phyloP scores from a whole-genome alignment of 768 basidiomycete species.

The Podaxis sp. region DNA sequence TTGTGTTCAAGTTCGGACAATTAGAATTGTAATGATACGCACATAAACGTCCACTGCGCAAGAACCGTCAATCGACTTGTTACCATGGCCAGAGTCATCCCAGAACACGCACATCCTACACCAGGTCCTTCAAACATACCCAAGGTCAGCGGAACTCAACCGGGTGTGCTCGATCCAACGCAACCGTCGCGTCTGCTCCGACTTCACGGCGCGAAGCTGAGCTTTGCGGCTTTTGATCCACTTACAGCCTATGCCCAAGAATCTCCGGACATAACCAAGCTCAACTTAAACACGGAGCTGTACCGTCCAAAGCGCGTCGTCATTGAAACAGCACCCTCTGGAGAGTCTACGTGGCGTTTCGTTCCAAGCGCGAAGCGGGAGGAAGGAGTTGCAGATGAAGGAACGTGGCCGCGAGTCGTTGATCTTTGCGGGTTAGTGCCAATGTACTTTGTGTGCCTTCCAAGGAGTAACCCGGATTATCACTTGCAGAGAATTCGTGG shows the following conservation, averaged over 20 bases:
- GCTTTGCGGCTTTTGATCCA: conserved; percentile 77
- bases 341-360: conserved; percentile 68
- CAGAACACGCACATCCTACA: conserved; percentile 11
- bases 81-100: background rate
- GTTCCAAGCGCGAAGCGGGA: conserved; percentile 68
- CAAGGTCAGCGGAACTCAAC: conserved; percentile 43
- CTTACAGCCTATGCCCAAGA: conserved; percentile 51
- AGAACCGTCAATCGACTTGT: background rate
- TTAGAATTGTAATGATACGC: background rate
- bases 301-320: conserved; percentile 71
- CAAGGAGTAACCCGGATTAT: background rate
- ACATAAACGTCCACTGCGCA: background rate
- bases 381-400: conserved; percentile 62
- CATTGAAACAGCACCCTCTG: conserved; percentile 61
- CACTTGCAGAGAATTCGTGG: conserved; percentile 40
- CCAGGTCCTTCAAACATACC: conserved; percentile 26
- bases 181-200: conserved; percentile 67
- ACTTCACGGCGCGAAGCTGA: conserved; percentile 54
- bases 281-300: conserved; percentile 45
- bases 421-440: conserved; percentile 66
- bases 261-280: conserved; percentile 36
- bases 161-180: conserved; percentile 66
- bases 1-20: background rate
- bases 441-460: conserved; percentile 5
- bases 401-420: conserved; percentile 66